Evolutionary conservation across 495 filamentous ascomycete genomes (phyloP), one percentile per base, ranked within the genome.

Genomic region (Chlorociboria aeruginascens): DNA sequence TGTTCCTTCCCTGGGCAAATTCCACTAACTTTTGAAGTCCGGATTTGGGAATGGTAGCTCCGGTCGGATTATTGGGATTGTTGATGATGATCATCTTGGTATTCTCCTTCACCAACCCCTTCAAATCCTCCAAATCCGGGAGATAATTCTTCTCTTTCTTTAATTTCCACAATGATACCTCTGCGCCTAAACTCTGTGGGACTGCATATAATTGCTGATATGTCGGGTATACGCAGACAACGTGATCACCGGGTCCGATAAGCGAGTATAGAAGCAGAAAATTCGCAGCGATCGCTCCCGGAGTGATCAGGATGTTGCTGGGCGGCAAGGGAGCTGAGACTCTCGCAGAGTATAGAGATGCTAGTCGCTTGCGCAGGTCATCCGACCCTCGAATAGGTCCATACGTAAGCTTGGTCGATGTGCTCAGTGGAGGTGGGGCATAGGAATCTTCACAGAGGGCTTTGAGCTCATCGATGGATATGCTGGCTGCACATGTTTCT

Each of bases 41-140:
- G 0, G 71, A 53, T 45, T 67, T 74, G 0, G 82, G 76, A 36
- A 83, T 79, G 25, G 83, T 77, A 17, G 82, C 76, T 13, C 89
- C 86, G 0, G 84, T 90, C 3, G 89, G 88, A 57, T 95, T 95
- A 61, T 93, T 86, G 0, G 89, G 88, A 52, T 94, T 95, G 61
- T 85, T 90, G 57, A 68, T 62, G 20, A 76, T 61, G 45, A 70
- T 68, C 61, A 70, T 67, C 60, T 87, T 92, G 8, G 87, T 94
- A 55, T 86, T 89, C 3, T 73, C 71, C 45, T 74, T 78, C 35
- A 89, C 77, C 43, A 95, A 64, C 13, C 47, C 48, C 50, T 82
- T 73, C 30, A 95, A 64, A 53, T 86, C 83, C 9, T 73, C 62
- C 9, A 85, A 61, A 54, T 89, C 74, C 1, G 86, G 70, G 14